These are phyloP conservation scores for Kalmusia sp. DNA, from an alignment of 2,329 filamentous ascomycete genomes.

Conservation along the genomic window DNA sequence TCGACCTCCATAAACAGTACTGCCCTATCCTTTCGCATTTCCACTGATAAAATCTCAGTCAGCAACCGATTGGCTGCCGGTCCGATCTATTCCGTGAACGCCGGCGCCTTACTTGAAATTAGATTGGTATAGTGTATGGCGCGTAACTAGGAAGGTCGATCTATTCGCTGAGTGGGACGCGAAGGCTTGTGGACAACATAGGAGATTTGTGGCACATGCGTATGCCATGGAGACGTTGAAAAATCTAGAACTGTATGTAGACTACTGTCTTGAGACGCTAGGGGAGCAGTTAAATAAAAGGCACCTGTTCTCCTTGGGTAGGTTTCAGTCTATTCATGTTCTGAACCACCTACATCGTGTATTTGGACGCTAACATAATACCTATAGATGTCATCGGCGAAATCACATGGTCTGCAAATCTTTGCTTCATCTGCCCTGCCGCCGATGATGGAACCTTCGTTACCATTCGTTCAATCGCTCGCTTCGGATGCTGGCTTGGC, in stretches of 20 bases:
- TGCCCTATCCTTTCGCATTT: background rate
- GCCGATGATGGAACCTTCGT: constrained; percentile 44
- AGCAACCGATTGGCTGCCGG: background rate
- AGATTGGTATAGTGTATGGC: background rate
- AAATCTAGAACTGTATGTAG: constrained; percentile 48
- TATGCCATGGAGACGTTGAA: constrained; percentile 28
- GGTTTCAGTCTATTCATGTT: constrained; percentile 3
- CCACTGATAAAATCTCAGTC: background rate
- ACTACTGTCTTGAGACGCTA: constrained; percentile 41
- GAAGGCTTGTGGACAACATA: background rate
- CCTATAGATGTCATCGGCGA: constrained; percentile 53
- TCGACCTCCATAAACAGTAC: background rate
- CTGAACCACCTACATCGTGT: background rate
- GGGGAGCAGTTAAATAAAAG: constrained; percentile 33
- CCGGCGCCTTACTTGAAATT: background rate
- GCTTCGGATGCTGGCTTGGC: constrained; percentile 46
- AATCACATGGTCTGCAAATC: constrained; percentile 47
- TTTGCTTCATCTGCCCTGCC: constrained; percentile 46
- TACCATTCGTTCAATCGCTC: constrained; percentile 35
- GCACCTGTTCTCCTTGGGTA: constrained; percentile 49
- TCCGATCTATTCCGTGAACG: background rate
- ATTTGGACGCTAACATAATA: no score
- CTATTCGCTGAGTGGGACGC: background rate
- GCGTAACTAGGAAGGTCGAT: background rate
- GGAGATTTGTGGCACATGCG: constrained; percentile 2